Percentiles rank a stretch among this genome's conserved stretches.
Conservation (phyloP, 2,329 filamentous ascomycete species). For the Gyromitra esculenta region DNA sequence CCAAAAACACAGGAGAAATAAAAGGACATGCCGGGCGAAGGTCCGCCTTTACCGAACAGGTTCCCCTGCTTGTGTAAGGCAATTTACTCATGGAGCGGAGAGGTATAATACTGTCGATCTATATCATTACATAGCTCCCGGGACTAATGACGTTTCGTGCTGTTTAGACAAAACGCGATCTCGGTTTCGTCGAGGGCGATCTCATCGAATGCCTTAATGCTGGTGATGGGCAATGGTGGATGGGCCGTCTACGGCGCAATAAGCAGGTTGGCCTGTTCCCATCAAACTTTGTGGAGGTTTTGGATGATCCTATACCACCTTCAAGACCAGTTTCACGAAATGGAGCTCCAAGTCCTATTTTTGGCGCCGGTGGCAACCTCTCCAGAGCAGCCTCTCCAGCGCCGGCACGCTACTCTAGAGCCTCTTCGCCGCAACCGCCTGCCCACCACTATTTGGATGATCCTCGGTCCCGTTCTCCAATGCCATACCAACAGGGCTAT, state of each 20-base stretch:
- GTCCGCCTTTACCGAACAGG: slow-evolving; percentile 72
- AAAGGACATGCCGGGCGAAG: slow-evolving; percentile 54
- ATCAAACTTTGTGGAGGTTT: slow-evolving; percentile 94
- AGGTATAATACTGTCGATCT: slow-evolving; percentile 63
- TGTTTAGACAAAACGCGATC: slow-evolving; percentile 80
- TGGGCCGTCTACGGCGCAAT: slow-evolving; percentile 87
- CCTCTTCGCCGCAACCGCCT: slow-evolving; percentile 58
- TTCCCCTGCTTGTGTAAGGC: slow-evolving; percentile 94
- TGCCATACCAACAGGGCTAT: slow-evolving; percentile 57
- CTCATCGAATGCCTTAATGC: slow-evolving; percentile 98
- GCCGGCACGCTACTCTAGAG: slow-evolving; percentile 58
- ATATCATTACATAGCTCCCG: slow-evolving; percentile 26
- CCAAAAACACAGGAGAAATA: slow-evolving; percentile 1
- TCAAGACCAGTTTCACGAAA: slow-evolving; percentile 57
- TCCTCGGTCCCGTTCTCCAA: slow-evolving; percentile 55
- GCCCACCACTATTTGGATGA: slow-evolving; percentile 58
- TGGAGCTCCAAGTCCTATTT: slow-evolving; percentile 64
- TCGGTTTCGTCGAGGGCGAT: slow-evolving; percentile 97
- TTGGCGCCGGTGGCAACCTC: slow-evolving; percentile 36
- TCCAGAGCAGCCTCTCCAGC: slow-evolving; percentile 55
- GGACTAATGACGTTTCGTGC: slow-evolving; percentile 32
- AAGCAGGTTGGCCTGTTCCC: slow-evolving; percentile 92
- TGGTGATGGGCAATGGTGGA: slow-evolving; percentile 98
- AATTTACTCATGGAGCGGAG: slow-evolving; percentile 92
- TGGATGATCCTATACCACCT: slow-evolving; percentile 82